Conservation (phyloP, 441 rosid species). For the Syzygium malaccense region DNA sequence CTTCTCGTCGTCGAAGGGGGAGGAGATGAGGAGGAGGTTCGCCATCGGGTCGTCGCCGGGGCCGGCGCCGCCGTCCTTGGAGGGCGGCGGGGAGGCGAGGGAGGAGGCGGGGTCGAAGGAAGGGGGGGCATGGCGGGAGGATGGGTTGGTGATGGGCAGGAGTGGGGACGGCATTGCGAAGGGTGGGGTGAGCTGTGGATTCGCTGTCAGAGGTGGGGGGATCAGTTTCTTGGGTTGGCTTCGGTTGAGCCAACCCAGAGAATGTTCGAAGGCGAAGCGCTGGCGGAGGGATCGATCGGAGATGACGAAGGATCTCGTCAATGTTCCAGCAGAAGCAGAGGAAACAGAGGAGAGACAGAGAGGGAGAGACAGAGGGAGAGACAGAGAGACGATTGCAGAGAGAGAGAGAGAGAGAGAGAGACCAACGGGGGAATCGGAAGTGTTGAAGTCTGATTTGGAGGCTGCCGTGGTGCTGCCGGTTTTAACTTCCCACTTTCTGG, state of each 20-base stretch:
- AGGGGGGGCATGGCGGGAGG: neutral
- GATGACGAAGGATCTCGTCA: neutral
- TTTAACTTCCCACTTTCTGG: neutral
- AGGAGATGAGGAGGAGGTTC: slow-evolving; percentile 37
- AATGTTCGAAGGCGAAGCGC: neutral
- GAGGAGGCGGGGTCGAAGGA: neutral
- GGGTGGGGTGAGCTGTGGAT: neutral
- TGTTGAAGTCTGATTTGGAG: neutral
- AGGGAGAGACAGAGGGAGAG: neutral
- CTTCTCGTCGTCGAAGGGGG: slow-evolving; percentile 31
- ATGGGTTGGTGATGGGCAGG: slow-evolving; percentile 1
- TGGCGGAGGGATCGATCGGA: neutral
- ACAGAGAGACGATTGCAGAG: neutral
- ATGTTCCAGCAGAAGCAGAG: neutral
- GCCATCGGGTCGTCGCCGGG: slow-evolving; percentile 28
- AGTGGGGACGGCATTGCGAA: slow-evolving; percentile 2
- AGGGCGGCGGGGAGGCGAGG: neutral
- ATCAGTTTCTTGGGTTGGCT: neutral
- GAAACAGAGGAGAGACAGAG: neutral
- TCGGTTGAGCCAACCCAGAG: neutral
- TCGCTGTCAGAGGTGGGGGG: neutral
- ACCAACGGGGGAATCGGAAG: neutral
- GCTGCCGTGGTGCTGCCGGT: neutral
- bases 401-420: neutral
- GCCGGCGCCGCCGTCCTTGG: slow-evolving; percentile 13